These are phyloP conservation scores for Aspergillus diversus DNA, from an alignment of 495 filamentous ascomycete species.

Conservation along the genomic window DNA sequence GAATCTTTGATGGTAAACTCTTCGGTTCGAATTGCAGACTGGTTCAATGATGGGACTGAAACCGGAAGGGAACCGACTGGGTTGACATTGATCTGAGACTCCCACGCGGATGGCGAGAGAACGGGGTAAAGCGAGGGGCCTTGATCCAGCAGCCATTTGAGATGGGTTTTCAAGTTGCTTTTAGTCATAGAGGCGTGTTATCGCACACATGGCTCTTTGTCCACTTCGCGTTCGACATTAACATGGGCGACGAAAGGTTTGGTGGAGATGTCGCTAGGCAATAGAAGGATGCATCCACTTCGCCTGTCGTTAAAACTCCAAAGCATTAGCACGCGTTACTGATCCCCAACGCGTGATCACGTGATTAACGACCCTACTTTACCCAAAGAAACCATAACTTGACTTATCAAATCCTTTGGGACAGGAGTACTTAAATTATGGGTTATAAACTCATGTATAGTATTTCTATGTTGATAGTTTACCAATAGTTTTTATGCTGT, in stretches of 20 bases:
- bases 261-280: slow-evolving; percentile 23
- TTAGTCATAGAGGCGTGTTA: slow-evolving; percentile 53
- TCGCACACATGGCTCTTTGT: slow-evolving; percentile 35
- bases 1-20: slow-evolving; percentile 18
- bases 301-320: neutral
- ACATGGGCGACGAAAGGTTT: slow-evolving; percentile 14
- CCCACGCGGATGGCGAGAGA: slow-evolving; percentile 33
- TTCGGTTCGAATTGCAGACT: slow-evolving; percentile 12
- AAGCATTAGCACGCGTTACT: slow-evolving; percentile 13
- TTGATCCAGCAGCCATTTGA: slow-evolving; percentile 55
- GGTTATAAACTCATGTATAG: too few relatives aligned
- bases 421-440: too few relatives aligned
- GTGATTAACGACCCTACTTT: neutral
- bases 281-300: neutral
- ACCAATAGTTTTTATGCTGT: too few relatives aligned
- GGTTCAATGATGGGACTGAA: slow-evolving; percentile 5
- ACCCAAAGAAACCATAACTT: too few relatives aligned
- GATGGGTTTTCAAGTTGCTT: slow-evolving; percentile 51
- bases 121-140: slow-evolving; percentile 40
- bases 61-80: neutral
- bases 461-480: too few relatives aligned
- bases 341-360: slow-evolving; percentile 11
- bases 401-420: too few relatives aligned
- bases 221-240: slow-evolving; percentile 3
- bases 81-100: slow-evolving; percentile 22